Conservation (phyloP, 2,329 filamentous ascomycete species). For the Fusarium mangiferae region DNA sequence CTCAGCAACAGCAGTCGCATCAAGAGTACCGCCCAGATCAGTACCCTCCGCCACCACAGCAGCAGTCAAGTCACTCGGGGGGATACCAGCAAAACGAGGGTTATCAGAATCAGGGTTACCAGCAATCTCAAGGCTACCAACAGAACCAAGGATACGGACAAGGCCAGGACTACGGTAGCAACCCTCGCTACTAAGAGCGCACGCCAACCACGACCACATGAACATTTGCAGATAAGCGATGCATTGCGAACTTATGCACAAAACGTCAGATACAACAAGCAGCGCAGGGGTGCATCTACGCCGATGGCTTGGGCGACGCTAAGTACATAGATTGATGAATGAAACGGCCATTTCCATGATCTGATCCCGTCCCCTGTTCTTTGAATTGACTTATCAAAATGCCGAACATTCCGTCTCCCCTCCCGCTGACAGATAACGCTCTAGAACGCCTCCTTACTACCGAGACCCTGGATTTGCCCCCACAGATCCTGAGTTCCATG, state of each 20-base stretch:
- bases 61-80: slow-evolving; percentile 26
- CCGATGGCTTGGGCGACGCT: neutral
- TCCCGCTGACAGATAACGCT: neutral
- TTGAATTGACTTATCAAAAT: neutral
- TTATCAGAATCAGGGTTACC: slow-evolving; percentile 16
- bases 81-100: slow-evolving; percentile 37
- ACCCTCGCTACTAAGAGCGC: neutral
- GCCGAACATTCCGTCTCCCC: neutral
- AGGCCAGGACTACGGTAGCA: slow-evolving; percentile 1
- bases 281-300: neutral
- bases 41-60: slow-evolving; percentile 19
- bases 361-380: neutral
- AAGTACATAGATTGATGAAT: slow-evolving; percentile 7
- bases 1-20: slow-evolving; percentile 26
- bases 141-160: slow-evolving; percentile 8
- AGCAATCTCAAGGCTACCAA: slow-evolving; percentile 8
- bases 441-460: neutral
- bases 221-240: neutral
- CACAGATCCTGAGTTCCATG: neutral
- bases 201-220: neutral
- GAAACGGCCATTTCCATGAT: neutral
- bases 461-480: neutral
- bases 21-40: slow-evolving; percentile 41
- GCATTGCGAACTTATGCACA: neutral
- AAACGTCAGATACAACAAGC: neutral